Evolutionary conservation across 2,329 filamentous ascomycete genomes (phyloP).

Genomic region (Colletotrichum orchidophilum): DNA sequence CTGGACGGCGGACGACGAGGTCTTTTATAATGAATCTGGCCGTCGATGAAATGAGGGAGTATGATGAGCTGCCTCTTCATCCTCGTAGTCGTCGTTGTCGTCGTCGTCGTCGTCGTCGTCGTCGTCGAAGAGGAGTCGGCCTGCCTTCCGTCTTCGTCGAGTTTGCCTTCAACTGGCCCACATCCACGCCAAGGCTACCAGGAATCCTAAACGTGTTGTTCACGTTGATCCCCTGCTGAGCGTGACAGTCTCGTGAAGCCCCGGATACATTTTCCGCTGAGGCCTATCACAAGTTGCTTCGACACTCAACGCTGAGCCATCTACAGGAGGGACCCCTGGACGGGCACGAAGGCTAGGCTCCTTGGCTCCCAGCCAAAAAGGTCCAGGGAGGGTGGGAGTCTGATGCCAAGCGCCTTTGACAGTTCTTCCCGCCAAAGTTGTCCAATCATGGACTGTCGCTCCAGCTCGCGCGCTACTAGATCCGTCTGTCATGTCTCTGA

Average conservation of each 20-base stretch:
- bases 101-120: neutral
- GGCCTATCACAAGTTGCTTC: neutral
- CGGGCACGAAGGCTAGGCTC: neutral
- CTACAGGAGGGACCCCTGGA: neutral
- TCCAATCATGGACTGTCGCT: neutral
- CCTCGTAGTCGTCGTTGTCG: neutral
- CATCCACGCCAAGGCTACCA: neutral
- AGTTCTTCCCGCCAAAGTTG: neutral
- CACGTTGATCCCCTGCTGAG: neutral
- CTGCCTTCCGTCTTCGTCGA: conserved; percentile 17
- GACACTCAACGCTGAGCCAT: neutral
- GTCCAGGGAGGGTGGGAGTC: conserved; percentile 27
- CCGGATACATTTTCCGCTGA: conserved; percentile 4
- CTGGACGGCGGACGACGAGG: conserved; percentile 1
- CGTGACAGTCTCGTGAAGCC: neutral
- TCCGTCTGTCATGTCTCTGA: conserved; percentile 15
- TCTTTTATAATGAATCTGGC: conserved; percentile 23
- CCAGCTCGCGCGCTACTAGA: neutral
- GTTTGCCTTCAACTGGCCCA: neutral
- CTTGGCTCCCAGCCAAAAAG: conserved; percentile 16
- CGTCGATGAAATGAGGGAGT: neutral
- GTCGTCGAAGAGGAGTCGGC: neutral
- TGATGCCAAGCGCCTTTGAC: conserved; percentile 20
- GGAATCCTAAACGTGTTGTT: conserved; percentile 9
- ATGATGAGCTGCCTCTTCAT: neutral